Conservation (phyloP, 1,284 basidiomycete genomes). For the Leccinum griseonigrum region DNA sequence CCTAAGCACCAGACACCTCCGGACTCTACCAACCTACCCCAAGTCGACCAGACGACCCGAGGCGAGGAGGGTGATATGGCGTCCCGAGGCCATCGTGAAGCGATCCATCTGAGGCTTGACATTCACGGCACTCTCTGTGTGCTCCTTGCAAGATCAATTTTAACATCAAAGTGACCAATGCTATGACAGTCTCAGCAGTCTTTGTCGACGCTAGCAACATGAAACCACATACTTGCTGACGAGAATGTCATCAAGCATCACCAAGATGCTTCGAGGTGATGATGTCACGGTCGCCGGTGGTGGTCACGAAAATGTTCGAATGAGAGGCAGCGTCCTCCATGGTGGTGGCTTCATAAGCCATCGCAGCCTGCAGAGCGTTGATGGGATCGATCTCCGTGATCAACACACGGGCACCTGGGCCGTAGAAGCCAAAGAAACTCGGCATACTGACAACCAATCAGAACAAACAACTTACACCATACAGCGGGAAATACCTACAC, state of each 20-base stretch:
- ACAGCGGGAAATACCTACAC: constrained; percentile 46
- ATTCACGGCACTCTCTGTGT: constrained; percentile 84
- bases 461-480: background rate
- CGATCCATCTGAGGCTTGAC: constrained; percentile 99
- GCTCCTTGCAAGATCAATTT: constrained; percentile 99
- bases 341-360: constrained; percentile 98
- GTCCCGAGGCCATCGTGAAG: constrained; percentile 87
- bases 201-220: background rate
- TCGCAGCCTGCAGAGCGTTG: constrained; percentile 99
- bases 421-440: constrained; percentile 95
- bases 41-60: constrained; percentile 99
- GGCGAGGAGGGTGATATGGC: constrained; percentile 96
- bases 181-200: constrained; percentile 54
- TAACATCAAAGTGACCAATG: constrained; percentile 99
- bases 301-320: constrained; percentile 95
- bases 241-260: constrained; percentile 98
- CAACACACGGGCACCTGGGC: constrained; percentile 78
- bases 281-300: constrained; percentile 98
- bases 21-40: constrained; percentile 56
- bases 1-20: constrained; percentile 29
- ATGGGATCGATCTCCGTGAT: constrained; percentile 99
- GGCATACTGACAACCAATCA: constrained; percentile 69
- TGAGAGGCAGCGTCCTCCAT: constrained; percentile 96
- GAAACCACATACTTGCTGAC: constrained; percentile 81
- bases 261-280: constrained; percentile 89